Evolutionary conservation across 495 filamentous ascomycete genomes (phyloP), one percentile per base, ranked within the genome.

Genomic region (Talaromyces stipitatus): DNA sequence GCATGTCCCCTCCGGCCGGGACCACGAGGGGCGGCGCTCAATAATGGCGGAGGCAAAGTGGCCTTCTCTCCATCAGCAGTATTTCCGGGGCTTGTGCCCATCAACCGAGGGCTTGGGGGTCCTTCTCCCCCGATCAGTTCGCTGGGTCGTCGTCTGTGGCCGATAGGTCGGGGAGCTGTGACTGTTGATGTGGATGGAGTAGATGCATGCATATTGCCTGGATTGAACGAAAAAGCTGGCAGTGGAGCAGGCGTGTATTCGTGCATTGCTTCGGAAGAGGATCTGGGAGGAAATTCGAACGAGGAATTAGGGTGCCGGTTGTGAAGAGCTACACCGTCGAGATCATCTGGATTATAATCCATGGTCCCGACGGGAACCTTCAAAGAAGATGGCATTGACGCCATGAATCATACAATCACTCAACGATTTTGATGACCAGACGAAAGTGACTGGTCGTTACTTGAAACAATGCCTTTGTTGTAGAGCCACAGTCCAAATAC

Each of bases 61-160:
- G 73, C 24, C 47, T 47, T 5, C 62, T 77, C 69, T 50, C 79
- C 81, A 23, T 86, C 85, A 23, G 73, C 77, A 59, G 84, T n/a
- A n/a, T n/a, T 87, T 10, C 79, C 82, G 4, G 87, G 87, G 56
- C 80, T 87, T 9, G 80, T 70, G 65, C 83, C 85, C 66, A 83
- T 68, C 29, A 84, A 65, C 3, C 75, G 78, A 32, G 83, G 77
- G 38, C 80, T 77, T 32, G 78, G 69, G 43, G 81, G 79, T 22
- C 82, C 83, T 62, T 88, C 88, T 23, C 83, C 86, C 24, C 88
- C 89, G 45, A 92, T 84, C 62, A 90, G 87, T 70, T 92, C 89
- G 65, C 88, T 92, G 6, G 79, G 84, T 43, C 85, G 85, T 59
- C 90, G 78, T 54, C 85, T 79, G 64, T 95, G 90, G 26, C 85